Evolutionary conservation across 768 basidiomycete species (phyloP).

Genomic region (Trametes villosa): DNA sequence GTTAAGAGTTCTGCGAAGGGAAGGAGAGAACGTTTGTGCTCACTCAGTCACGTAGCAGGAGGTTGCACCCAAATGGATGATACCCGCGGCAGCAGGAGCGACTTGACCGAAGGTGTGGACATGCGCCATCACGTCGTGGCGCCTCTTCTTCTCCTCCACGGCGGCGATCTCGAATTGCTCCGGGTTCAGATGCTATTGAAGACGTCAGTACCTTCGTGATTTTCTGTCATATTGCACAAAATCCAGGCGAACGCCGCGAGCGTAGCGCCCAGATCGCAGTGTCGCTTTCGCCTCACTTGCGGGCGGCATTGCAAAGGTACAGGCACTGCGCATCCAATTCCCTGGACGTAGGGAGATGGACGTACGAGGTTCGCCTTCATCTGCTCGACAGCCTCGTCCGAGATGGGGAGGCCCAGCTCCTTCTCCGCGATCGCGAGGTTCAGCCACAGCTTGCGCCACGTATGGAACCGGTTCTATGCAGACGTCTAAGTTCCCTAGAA

Average conservation of each 20-base stretch:
- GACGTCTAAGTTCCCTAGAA: not conserved
- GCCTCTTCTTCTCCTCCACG: slow-evolving; percentile 92
- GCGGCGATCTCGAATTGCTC: slow-evolving; percentile 93
- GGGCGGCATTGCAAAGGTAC: too few species aligned
- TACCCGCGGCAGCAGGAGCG: slow-evolving; percentile 93
- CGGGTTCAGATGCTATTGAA: slow-evolving; percentile 71
- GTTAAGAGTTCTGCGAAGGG: not conserved
- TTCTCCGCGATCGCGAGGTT: slow-evolving; percentile 97
- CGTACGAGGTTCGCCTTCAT: slow-evolving; percentile 92
- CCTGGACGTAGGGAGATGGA: slow-evolving; percentile 7
- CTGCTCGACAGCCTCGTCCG: slow-evolving; percentile 89
- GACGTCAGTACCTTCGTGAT: not conserved
- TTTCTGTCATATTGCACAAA: too few species aligned
- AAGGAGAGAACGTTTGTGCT: slow-evolving; percentile 30
- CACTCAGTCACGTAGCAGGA: slow-evolving; percentile 99
- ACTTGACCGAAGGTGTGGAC: slow-evolving; percentile 96
- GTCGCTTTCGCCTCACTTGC: too few species aligned
- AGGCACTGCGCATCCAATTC: too few species aligned
- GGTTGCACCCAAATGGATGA: slow-evolving; percentile 96
- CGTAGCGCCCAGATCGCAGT: too few species aligned
- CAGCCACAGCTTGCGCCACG: slow-evolving; percentile 96
- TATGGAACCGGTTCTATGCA: slow-evolving; percentile 86
- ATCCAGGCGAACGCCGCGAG: too few species aligned
- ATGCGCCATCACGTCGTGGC: slow-evolving; percentile 99
- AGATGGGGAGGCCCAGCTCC: slow-evolving; percentile 88